Base-by-base conservation (phyloP, 2,329 filamentous ascomycete species). In the Colletotrichum tamarilloi region DNA sequence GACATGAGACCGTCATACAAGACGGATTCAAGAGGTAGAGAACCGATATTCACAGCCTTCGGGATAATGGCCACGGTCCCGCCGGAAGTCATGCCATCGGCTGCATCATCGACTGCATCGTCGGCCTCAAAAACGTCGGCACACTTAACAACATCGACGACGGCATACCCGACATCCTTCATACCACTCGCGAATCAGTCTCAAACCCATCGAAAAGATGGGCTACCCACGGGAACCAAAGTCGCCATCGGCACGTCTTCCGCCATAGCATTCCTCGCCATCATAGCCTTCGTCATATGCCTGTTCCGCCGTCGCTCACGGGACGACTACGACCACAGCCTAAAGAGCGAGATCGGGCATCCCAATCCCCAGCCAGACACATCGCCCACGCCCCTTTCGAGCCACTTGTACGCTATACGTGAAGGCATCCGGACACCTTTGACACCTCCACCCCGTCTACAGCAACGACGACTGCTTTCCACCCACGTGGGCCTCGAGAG, bases 381-480 rank as follows among this genome's bases (percentile, higher is more conserved):
- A n/a, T 85, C 84, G 1, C 82, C 82, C 0, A 84, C 85, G 16
- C 85, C 84, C 2, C 78, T 88, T 0, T 84, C 85, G 56, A 83
- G 85, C 0, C 81, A 85, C 0, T 77, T 80, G 0, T 70, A 77
- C 8, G 82, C 82, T 1, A 75, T 78, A 9, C 60, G 52, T 4
- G n/a, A 76, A 77, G n/a, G 78, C 53, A 56, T 59, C 46, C 52
- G 62, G 46, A 71, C 72, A 65, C 81, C 81, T 0, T 76, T 86
- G 28, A 86, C 84, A 0, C 87, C 87, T 1, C 87, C 87, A 0
- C 83, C 84, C 2, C 84, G 86, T 22, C 82, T 89, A 2, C 82
- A 84, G 64, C 86, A 88, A 63, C 83, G 87, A 6, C 84, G 79
- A 46, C 81, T 86, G 60, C 82, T 89, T 22, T 80, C 84, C 1